Percentiles rank a stretch among this genome's conserved stretches.
phyloP scores from a whole-genome alignment of 371 early-diverging fungal species.

The Furculomyces boomerangus region DNA sequence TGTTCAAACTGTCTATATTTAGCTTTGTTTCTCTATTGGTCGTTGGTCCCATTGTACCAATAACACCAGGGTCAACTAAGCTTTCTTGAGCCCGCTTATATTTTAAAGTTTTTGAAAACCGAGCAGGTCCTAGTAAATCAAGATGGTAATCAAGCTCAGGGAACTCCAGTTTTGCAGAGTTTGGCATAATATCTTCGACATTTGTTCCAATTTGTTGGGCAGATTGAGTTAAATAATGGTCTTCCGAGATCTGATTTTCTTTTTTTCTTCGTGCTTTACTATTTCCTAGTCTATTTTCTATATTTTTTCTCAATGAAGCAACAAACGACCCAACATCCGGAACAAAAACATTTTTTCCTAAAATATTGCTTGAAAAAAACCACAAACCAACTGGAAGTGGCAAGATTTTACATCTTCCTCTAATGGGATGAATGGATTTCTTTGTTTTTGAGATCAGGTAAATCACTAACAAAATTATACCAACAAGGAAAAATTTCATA shows the following conservation, averaged over 20 bases:
- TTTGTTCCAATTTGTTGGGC: not conserved
- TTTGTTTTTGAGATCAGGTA: not conserved
- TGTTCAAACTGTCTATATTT: no score
- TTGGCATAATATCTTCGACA: not conserved
- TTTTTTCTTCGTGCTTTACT: no score
- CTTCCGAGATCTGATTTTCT: not conserved
- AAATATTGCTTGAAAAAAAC: not conserved
- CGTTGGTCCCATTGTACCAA: no score
- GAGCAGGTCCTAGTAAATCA: not conserved
- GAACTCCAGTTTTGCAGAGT: not conserved
- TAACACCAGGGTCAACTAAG: conserved; percentile 22
- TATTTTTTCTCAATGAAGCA: no score
- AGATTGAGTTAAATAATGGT: not conserved
- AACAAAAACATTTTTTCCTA: not conserved
- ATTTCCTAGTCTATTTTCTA: no score
- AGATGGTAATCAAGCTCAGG: not conserved
- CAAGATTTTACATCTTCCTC: not conserved
- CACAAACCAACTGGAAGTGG: not conserved
- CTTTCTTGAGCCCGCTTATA: conserved; percentile 18
- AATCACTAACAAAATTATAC: not conserved
- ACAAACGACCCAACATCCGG: not conserved
- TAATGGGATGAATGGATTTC: not conserved
- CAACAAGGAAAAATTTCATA: not conserved
- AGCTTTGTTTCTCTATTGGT: no score
- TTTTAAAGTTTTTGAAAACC: conserved; percentile 16